Evolutionary conservation across 257 asterid species (phyloP).

Genomic region (Solanum bukasovii): DNA sequence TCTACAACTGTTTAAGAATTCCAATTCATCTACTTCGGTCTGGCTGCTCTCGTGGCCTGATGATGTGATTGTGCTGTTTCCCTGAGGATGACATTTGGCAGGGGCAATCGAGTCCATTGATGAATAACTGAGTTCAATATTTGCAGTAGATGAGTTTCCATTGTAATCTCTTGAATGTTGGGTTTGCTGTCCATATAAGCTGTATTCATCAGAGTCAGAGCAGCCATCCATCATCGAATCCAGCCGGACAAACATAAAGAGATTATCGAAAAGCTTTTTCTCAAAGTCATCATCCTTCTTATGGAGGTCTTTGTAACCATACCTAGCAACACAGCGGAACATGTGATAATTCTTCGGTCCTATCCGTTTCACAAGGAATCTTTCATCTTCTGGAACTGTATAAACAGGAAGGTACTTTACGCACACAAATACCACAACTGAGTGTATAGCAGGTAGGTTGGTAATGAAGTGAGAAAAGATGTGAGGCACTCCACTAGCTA

Average conservation of each 20-base stretch:
- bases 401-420: slow-evolving; percentile 50
- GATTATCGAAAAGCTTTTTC: slow-evolving; percentile 8
- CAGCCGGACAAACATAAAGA: slow-evolving; percentile 12
- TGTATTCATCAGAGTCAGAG: slow-evolving; percentile 11
- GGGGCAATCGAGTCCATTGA: slow-evolving; percentile 4
- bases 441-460: slow-evolving; percentile 85
- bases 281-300: slow-evolving; percentile 11
- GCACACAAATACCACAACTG: slow-evolving; percentile 59
- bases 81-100: neutral
- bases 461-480: slow-evolving; percentile 96
- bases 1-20: slow-evolving; percentile 8
- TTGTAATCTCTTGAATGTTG: slow-evolving; percentile 6
- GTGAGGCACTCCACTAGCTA: slow-evolving; percentile 90
- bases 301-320: slow-evolving; percentile 54
- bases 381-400: slow-evolving; percentile 38
- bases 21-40: slow-evolving; percentile 15
- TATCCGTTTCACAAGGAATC: slow-evolving; percentile 44
- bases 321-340: slow-evolving; percentile 48
- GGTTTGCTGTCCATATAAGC: slow-evolving; percentile 10
- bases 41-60: neutral
- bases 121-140: slow-evolving; percentile 1
- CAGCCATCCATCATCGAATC: slow-evolving; percentile 11
- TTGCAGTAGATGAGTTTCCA: neutral
- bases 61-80: neutral
- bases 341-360: slow-evolving; percentile 60